phyloP scores from a whole-genome alignment of 768 basidiomycete genomes.

The Peribolospora baueri region DNA sequence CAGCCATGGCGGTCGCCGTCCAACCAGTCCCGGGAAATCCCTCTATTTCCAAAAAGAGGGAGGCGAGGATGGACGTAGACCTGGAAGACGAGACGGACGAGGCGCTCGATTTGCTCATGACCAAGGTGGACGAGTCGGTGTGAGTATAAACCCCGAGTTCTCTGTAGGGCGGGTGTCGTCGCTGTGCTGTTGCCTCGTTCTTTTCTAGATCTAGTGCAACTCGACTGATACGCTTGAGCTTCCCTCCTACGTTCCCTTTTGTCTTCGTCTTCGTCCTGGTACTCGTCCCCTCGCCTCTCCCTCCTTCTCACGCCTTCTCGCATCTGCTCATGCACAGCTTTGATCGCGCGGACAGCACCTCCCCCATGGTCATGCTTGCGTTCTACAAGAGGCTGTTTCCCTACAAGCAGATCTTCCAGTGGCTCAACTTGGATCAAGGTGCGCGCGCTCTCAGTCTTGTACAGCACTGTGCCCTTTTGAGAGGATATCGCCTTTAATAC shows the following conservation, averaged over 20 bases:
- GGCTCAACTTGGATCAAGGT: slow-evolving; percentile 77
- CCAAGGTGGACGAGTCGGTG: no score
- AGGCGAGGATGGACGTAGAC: no score
- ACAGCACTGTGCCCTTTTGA: no score
- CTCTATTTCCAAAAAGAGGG: no score
- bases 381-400: slow-evolving; percentile 86
- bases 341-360: slow-evolving; percentile 47
- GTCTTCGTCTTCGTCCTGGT: slow-evolving; percentile 38
- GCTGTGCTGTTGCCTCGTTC: not conserved
- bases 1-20: no score
- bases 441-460: slow-evolving; percentile 12
- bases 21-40: no score
- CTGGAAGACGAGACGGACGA: no score
- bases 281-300: slow-evolving; percentile 1
- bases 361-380: slow-evolving; percentile 29
- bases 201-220: slow-evolving; percentile 1
- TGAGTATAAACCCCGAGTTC: no score
- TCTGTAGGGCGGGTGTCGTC: no score
- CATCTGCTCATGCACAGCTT: slow-evolving; percentile 66
- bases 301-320: slow-evolving; percentile 29
- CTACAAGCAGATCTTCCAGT: slow-evolving; percentile 74
- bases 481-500: not conserved
- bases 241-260: slow-evolving; percentile 41
- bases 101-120: no score
- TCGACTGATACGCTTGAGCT: slow-evolving; percentile 9